Conservation (phyloP, 192 early-diverging fungal species). For the Obelidium mucronatum region DNA sequence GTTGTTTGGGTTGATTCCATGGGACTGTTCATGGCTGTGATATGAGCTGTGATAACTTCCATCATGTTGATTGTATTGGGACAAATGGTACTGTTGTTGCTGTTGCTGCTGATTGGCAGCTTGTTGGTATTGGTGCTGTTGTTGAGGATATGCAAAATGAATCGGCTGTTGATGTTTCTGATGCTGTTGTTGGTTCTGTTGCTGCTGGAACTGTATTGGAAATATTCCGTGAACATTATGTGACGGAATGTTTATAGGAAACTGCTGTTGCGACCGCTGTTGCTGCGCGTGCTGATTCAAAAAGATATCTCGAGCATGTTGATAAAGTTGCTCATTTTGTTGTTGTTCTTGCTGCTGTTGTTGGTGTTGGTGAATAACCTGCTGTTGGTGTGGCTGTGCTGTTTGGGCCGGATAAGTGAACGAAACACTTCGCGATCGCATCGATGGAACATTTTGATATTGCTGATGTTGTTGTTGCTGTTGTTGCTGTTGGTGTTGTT, state of each 20-base stretch:
- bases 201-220: not conserved
- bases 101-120: not conserved
- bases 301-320: not conserved
- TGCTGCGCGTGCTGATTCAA: not conserved
- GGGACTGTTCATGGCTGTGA: not conserved
- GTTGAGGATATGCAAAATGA: not conserved
- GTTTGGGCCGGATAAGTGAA: not conserved
- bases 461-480: too few species aligned
- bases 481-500: too few species aligned
- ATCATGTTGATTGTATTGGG: not conserved
- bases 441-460: too few species aligned
- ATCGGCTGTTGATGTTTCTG: not conserved
- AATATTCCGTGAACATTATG: not conserved
- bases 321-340: not conserved
- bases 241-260: too few species aligned
- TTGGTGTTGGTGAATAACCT: not conserved
- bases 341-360: constrained; percentile 13
- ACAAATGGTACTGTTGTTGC: not conserved
- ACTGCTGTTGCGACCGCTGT: not conserved
- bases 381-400: not conserved
- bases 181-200: constrained; percentile 10
- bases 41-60: not conserved
- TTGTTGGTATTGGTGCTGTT: not conserved
- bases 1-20: not conserved
- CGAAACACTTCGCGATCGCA: too few species aligned